These are phyloP conservation scores for Ophiobolus disseminans DNA, from an alignment of 2,329 filamentous ascomycete species.

Conservation along the genomic window DNA sequence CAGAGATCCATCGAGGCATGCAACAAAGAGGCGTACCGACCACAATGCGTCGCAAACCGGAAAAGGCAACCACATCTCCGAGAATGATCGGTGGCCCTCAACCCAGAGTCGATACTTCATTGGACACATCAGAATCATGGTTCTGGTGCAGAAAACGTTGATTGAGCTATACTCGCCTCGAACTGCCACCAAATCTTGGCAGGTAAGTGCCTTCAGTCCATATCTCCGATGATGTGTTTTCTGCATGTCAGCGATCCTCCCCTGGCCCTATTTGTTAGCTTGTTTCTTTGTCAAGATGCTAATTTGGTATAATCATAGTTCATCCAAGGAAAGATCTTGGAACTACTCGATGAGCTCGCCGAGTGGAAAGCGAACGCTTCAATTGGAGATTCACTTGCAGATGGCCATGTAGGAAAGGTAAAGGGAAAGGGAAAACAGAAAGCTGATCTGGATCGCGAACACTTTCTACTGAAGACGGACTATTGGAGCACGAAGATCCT, in stretches of 20 bases:
- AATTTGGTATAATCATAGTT: conserved; percentile 12
- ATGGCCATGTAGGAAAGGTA: too few species aligned
- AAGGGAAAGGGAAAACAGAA: neutral
- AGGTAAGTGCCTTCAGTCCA: conserved; percentile 18
- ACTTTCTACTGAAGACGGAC: conserved; percentile 29
- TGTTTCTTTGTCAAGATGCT: conserved; percentile 4
- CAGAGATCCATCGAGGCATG: neutral
- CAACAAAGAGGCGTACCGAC: neutral
- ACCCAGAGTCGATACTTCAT: conserved; percentile 13
- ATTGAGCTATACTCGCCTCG: conserved; percentile 45
- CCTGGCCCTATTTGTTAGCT: too few species aligned
- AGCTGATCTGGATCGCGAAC: conserved; percentile 17
- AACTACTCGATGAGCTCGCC: conserved; percentile 39
- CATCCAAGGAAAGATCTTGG: conserved; percentile 41
- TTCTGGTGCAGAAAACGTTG: conserved; percentile 44
- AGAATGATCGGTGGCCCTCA: neutral
- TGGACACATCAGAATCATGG: conserved; percentile 30
- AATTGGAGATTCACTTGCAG: neutral
- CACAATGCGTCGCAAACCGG: conserved; percentile 2
- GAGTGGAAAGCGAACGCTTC: conserved; percentile 39
- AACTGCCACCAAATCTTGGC: conserved; percentile 45
- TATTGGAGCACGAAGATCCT: conserved; percentile 47
- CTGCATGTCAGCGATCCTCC: neutral
- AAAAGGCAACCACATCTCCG: neutral
- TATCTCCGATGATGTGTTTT: too few species aligned